Percentiles rank a stretch among this genome's conserved stretches.
phyloP scores from a whole-genome alignment of 1,284 basidiomycete species.

The Ustilago shanxiensis region DNA sequence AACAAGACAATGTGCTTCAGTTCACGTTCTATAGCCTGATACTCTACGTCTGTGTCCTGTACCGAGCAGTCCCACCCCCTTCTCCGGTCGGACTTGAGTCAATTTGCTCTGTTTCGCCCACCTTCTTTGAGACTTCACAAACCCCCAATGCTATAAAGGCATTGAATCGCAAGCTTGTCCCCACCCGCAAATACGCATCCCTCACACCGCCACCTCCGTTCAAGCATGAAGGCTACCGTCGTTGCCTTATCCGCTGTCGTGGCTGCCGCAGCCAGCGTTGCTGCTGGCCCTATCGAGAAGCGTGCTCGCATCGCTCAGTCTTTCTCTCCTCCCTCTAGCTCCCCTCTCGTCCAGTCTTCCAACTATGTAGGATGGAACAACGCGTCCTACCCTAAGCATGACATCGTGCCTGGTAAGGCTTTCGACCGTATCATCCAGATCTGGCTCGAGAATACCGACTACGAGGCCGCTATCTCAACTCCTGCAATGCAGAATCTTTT shows the following conservation, averaged over 20 bases:
- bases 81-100: neutral
- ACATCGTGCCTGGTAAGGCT: slow-evolving; percentile 71
- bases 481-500: slow-evolving; percentile 74
- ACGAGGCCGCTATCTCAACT: slow-evolving; percentile 65
- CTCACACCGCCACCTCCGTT: too few species aligned
- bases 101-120: too few species aligned
- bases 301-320: slow-evolving; percentile 64
- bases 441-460: slow-evolving; percentile 78
- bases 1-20: too few species aligned
- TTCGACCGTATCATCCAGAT: slow-evolving; percentile 75
- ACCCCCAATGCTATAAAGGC: too few species aligned
- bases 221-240: slow-evolving; percentile 76
- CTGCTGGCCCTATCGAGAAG: slow-evolving; percentile 47
- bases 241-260: slow-evolving; percentile 83
- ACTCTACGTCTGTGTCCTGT: neutral
- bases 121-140: too few species aligned
- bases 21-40: too few species aligned
- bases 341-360: slow-evolving; percentile 69
- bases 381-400: slow-evolving; percentile 70
- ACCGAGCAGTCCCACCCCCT: neutral
- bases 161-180: neutral
- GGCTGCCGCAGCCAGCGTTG: slow-evolving; percentile 70
- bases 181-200: too few species aligned
- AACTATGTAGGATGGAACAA: slow-evolving; percentile 72
- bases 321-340: slow-evolving; percentile 71